These are phyloP conservation scores for Monascus ruber DNA, from an alignment of 2,329 filamentous ascomycete genomes.

Conservation along the genomic window DNA sequence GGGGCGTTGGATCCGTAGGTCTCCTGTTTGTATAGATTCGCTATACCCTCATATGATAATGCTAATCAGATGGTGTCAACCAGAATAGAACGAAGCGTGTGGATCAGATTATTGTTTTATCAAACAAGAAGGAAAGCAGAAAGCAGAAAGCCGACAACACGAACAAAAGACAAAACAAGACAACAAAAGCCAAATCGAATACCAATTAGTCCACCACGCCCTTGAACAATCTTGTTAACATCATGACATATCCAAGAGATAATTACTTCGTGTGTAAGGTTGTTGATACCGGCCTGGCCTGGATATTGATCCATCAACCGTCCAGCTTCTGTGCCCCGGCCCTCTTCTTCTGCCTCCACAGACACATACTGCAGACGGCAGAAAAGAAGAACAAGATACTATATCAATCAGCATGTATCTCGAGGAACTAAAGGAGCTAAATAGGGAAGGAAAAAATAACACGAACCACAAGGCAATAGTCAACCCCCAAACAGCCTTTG, in stretches of 20 bases:
- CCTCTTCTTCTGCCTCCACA: conserved; percentile 51
- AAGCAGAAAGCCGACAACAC: not conserved
- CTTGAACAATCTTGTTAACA: too few species aligned
- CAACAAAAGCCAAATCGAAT: too few species aligned
- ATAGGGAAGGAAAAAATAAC: not conserved
- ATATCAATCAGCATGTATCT: not conserved
- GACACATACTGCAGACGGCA: conserved; percentile 44
- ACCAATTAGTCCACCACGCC: too few species aligned
- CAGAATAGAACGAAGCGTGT: not conserved
- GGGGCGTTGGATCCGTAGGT: too few species aligned
- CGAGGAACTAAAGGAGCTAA: not conserved
- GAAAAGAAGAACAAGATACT: conserved; percentile 58
- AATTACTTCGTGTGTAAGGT: too few species aligned
- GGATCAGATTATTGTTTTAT: not conserved
- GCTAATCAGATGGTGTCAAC: not conserved
- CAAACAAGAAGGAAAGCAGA: not conserved
- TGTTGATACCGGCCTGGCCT: too few species aligned
- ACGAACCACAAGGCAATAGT: conserved; percentile 62
- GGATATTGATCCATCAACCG: conserved; percentile 1
- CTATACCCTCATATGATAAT: not conserved
- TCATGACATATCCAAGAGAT: too few species aligned
- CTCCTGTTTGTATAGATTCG: too few species aligned
- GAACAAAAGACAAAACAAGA: too few species aligned
- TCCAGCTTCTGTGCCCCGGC: conserved; percentile 9
- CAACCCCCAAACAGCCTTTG: conserved; percentile 80